A percentile compares a stretch with the other conserved stretches of the same genome.
phyloP scores from a whole-genome alignment of 768 basidiomycete genomes.

The Pholiota conissans region DNA sequence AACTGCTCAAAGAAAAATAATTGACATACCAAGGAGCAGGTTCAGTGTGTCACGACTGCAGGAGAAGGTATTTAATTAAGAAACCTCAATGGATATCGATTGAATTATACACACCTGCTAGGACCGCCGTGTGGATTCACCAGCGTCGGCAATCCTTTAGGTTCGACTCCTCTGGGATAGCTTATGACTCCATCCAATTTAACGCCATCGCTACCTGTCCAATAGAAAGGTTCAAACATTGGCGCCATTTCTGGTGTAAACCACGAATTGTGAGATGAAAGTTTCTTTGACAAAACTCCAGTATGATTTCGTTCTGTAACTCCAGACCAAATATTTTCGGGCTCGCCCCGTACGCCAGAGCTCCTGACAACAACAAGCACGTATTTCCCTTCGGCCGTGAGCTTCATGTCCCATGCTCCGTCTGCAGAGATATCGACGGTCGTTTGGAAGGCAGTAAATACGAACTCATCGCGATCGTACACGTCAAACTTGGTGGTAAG shows the following conservation, averaged over 20 bases:
- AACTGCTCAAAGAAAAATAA: not conserved
- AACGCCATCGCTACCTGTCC: conserved; percentile 10
- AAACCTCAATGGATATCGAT: not conserved
- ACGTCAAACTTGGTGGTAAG: conserved; percentile 12
- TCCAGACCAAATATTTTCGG: conserved; percentile 12
- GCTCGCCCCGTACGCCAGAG: conserved; percentile 7
- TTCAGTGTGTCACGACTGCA: not conserved
- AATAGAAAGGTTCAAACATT: conserved; percentile 1
- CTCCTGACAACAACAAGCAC: conserved; percentile 8
- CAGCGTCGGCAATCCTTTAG: conserved; percentile 6
- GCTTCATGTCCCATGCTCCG: conserved; percentile 8
- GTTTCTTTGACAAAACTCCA: conserved; percentile 4
- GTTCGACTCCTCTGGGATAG: conserved; percentile 8
- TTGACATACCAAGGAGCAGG: not conserved
- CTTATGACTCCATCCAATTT: conserved; percentile 12
- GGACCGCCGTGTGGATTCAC: conserved; percentile 13
- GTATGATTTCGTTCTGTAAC: conserved; percentile 4
- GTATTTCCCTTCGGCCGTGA: conserved; percentile 7
- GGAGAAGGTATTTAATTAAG: not conserved
- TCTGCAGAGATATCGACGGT: not conserved
- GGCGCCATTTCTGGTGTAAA: conserved; percentile 4
- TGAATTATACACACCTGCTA: not conserved
- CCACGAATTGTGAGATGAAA: conserved; percentile 11
- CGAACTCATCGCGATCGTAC: conserved; percentile 4
- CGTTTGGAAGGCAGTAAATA: conserved; percentile 11